These are phyloP conservation scores for Cryptosporidium canis DNA, from an alignment of 169 alveolate genomes.

Conservation along the genomic window DNA sequence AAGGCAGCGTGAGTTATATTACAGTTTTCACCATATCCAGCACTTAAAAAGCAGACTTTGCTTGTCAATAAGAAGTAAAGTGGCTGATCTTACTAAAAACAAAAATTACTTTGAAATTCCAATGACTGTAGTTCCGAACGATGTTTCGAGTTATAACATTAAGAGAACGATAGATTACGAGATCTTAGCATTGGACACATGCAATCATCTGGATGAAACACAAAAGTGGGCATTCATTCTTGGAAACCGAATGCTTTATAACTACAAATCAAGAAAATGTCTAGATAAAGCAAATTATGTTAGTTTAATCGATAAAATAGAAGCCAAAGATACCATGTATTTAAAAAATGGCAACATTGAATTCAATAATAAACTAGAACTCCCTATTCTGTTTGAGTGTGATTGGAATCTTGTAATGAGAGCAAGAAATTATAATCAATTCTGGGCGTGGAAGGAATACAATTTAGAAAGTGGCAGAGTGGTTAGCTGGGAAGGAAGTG, in stretches of 20 bases:
- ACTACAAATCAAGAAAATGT: constrained; percentile 10
- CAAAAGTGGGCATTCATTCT: constrained; percentile 60
- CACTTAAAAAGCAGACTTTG: constrained; percentile 57
- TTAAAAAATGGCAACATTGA: neutral
- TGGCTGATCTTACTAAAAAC: neutral
- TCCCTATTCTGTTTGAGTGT: constrained; percentile 24
- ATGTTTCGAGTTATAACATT: constrained; percentile 19
- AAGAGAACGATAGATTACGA: constrained; percentile 41
- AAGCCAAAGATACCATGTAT: neutral
- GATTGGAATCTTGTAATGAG: constrained; percentile 72
- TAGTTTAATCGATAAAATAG: neutral
- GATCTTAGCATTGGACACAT: neutral
- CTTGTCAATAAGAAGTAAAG: neutral
- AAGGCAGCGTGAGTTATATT: constrained; percentile 54
- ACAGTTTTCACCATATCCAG: constrained; percentile 50
- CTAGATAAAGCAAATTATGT: constrained; percentile 1
- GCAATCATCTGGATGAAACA: constrained; percentile 22
- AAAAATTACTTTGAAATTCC: constrained; percentile 15
- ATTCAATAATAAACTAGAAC: neutral
- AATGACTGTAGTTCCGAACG: constrained; percentile 53
- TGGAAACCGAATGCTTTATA: constrained; percentile 60
- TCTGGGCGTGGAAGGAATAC: constrained; percentile 47
- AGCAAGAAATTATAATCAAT: constrained; percentile 57
- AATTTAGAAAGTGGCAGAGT: neutral
- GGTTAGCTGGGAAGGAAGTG: constrained; percentile 48